A percentile compares a stretch with the other conserved stretches of the same genome.
phyloP scores from a whole-genome alignment of 768 basidiomycete genomes.

The Hysterangium stoloniferum region DNA sequence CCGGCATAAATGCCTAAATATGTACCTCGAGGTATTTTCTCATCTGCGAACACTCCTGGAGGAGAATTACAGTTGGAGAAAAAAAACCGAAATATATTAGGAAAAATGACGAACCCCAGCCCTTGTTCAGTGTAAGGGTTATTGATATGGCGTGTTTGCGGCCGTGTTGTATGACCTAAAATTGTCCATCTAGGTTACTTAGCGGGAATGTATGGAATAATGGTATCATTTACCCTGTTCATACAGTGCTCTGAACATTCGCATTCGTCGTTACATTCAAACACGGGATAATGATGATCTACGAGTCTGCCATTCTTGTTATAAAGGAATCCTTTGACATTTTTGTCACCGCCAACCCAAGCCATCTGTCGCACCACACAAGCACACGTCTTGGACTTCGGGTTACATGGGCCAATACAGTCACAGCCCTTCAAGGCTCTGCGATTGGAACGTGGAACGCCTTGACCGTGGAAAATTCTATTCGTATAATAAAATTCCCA shows the following conservation, averaged over 20 bases:
- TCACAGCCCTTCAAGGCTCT: constrained; percentile 55
- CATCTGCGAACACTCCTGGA: constrained; percentile 63
- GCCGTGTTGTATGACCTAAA: constrained; percentile 78
- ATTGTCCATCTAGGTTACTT: not conserved
- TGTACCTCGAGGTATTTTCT: constrained; percentile 55
- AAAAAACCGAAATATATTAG: not conserved
- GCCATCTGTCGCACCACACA: constrained; percentile 54
- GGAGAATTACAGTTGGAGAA: constrained; percentile 2
- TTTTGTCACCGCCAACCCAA: constrained; percentile 30
- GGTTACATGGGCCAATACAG: constrained; percentile 70
- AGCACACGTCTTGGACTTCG: constrained; percentile 61
- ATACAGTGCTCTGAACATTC: constrained; percentile 72
- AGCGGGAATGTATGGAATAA: not conserved
- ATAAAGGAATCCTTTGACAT: constrained; percentile 52
- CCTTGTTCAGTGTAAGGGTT: constrained; percentile 65
- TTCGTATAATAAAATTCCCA: constrained; percentile 91
- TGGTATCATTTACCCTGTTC: constrained; percentile 55
- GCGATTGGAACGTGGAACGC: constrained; percentile 59
- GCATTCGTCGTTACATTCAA: constrained; percentile 82
- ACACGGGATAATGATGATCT: constrained; percentile 50
- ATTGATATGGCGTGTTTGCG: constrained; percentile 56
- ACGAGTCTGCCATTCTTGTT: constrained; percentile 47
- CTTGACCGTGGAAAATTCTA: constrained; percentile 63
- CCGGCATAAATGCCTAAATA: constrained; percentile 85
- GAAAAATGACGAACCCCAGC: constrained; percentile 59